Evolutionary conservation across 140 eudicot genomes (phyloP), one percentile per base, ranked within the genome.

Genomic region (Senecio squalidus): DNA sequence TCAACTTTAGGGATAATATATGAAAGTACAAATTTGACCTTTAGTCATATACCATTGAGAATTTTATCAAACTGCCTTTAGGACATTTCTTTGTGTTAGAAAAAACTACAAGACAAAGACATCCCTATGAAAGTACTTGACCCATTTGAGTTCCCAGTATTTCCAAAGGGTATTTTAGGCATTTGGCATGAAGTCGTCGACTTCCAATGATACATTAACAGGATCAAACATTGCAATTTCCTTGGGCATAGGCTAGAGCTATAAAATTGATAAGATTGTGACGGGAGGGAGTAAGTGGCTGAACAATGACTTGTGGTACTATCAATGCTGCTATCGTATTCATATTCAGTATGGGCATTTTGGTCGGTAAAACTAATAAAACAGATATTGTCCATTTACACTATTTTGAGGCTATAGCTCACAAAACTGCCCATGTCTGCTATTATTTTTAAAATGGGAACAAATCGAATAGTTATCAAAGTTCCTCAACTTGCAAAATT

Each of bases 131-230:
- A 61, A 15, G 13, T 24, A 9, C 25, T 14, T 2, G 0, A n/a
- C 26, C 20, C 18, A 29, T 27, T 18, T 26, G 16, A 39, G 22
- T 6, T 48, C n/a, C 16, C 7, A 5, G 16, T 8, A 15, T 16
- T 26, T n/a, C 15, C n/a, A n/a, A 23, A 58, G 51, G 48, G 33
- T 24, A 58, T 38, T 58, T 58, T 24, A 4, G 51, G 11, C 64
- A 39, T 58, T 58, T 55, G 11, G 41, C 43, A 54, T 30, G 22
- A n/a, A n/a, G n/a, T 6, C 40, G 10, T 33, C 40, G 10, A 33
- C 40, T 33, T 33, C 7, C 40, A 33, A 6, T 33, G 7, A 33
- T 4, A 13, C 40, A 3, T 0, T 9, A 33, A 33, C 10, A 33
- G 7, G 40, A 6, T 33, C 40, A 33, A 5, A 33, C 7, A 33